Base-by-base conservation (phyloP, 2,329 filamentous ascomycete species). In the Chrysoporthe cubensis region DNA sequence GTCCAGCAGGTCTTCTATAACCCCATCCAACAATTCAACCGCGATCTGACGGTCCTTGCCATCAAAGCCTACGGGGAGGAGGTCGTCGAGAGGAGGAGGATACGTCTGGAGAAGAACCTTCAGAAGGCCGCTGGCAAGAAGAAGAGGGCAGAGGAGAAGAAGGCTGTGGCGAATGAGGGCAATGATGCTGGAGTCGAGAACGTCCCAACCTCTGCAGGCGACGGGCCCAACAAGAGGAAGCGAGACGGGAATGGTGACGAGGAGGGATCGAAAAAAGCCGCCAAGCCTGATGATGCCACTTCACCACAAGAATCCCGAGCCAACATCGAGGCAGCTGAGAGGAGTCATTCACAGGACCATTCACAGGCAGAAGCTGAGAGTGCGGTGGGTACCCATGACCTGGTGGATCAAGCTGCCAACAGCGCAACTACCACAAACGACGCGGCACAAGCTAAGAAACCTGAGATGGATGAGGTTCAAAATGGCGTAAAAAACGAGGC, bases 1-100 rank as follows among this genome's bases (percentile, higher is more conserved):
- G 84, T 88, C 50, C 87, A 90, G 73, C 91, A 95, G 74, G 96
- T 99, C 66, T 99, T 99, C 76, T 99, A 99, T 85, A 99, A 99
- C 74, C 95, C 96, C 0, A 97, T 99, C 65, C 96, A 99, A 77
- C 96, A 99, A 77, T 99, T 98, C 84, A 99, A 99, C 79, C 91
- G 96, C 59, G 96, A 99, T 77, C 80, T 99, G 72, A 97, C 93
- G 69, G 93, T 97, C 37, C 85, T 99, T 16, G 93, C 93, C 0
- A 97, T 99, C 78, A 93, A 92, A 75, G 91, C 92, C 0, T 97
- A 95, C 77, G 93, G 92, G 1, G 89, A 96, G 72, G 88, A 93
- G 43, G 69, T 60, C 21, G 18, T 66, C 5, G 62, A 69, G 48
- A 65, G 40, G 57, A 70, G 44, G 42, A 69, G 50, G 48, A 52